Evolutionary conservation across 768 basidiomycete genomes (phyloP), one percentile per base, ranked within the genome.

Genomic region (Cyclocybe cylindracea): DNA sequence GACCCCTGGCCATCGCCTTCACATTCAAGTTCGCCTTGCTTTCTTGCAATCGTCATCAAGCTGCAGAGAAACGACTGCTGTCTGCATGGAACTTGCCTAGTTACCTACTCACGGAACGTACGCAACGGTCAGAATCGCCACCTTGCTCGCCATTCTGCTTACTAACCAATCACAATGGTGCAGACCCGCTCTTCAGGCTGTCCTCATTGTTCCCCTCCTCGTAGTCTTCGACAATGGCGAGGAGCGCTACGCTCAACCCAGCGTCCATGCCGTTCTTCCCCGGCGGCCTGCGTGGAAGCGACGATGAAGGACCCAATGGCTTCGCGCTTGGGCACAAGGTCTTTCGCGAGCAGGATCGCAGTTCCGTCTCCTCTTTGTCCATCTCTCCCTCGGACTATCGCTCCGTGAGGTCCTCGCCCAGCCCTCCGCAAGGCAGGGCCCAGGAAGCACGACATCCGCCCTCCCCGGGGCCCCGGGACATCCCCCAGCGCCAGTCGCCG

Each of bases 181-280:
- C 42, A 55, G 54, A 47, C 56, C 48, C 53, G 58, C 63, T 65
- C 63, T 58, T 68, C 64, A 66, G 65, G 71, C 74, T 68, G 70
- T 68, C 71, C 64, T 63, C 62, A 55, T 64, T 67, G 65, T 69
- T 66, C 68, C 59, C 69, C 66, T 63, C 64, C 60, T 57, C 57
- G 56, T 55, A 64, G 56, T 53, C 59, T 57, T 57, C 57, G 57
- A 73, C 70, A 65, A 88, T 90, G 85, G 84, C 87, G 56, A 84
- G 83, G 78, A 88, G 84, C 62, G 85, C 82, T 62, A 78, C 87
- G 53, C 74, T 91, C 61, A 91, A 91, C 70, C 89, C 90, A 57
- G 78, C 88, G 55, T 92, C 89, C 52, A 84, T 84, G 66, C 90
- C 90, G 45, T 92, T 92, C 79, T 90, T 90, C 67, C 90, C 90